Evolutionary conservation across 345 rosid species (phyloP).

Genomic region (Lepidium africanum): DNA sequence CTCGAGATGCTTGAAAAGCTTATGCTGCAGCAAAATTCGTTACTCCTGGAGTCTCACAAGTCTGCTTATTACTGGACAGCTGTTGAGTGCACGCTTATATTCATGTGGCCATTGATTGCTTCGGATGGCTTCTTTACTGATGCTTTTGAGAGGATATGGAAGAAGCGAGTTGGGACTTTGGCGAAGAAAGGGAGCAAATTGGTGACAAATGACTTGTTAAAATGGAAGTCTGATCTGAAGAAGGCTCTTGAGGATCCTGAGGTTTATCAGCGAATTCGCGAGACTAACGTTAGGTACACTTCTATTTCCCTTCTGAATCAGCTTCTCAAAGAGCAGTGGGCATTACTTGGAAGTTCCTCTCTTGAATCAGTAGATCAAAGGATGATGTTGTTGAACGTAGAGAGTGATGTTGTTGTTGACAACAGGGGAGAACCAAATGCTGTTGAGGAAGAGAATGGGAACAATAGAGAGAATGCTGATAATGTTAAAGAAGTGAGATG

Average conservation of each 20-base stretch:
- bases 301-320: slow-evolving; percentile 1
- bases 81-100: slow-evolving; percentile 42
- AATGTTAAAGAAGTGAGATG: neutral
- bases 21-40: neutral
- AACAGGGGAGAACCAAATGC: neutral
- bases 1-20: slow-evolving; percentile 32
- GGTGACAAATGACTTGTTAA: slow-evolving; percentile 17
- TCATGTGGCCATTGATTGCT: slow-evolving; percentile 28
- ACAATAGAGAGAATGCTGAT: neutral
- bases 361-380: neutral
- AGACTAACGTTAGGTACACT: slow-evolving; percentile 15
- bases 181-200: slow-evolving; percentile 28
- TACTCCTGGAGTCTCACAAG: slow-evolving; percentile 33
- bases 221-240: slow-evolving; percentile 10
- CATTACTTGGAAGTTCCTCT: slow-evolving; percentile 1
- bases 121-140: slow-evolving; percentile 16
- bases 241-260: slow-evolving; percentile 9
- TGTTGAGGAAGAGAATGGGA: neutral
- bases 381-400: neutral
- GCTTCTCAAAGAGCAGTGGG: slow-evolving; percentile 12
- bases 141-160: neutral
- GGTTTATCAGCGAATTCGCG: slow-evolving; percentile 11
- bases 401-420: neutral
- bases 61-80: slow-evolving; percentile 49
- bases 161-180: slow-evolving; percentile 19